Conservation (phyloP, 2,329 filamentous ascomycete genomes). For the Scolecobasidium constrictum region DNA sequence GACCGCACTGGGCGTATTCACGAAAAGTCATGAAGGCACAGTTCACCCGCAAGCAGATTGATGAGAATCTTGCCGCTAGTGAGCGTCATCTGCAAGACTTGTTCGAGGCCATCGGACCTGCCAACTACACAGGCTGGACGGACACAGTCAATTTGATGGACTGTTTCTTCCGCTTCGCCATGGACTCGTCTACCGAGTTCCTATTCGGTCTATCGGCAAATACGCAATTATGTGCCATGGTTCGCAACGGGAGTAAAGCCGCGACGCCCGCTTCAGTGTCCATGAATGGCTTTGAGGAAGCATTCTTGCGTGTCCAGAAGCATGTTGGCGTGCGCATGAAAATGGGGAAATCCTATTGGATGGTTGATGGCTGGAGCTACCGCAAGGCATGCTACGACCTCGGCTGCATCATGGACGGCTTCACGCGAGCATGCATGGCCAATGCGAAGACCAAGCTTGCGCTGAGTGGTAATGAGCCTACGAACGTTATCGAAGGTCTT, state of each 20-base stretch:
- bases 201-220: constrained; percentile 1
- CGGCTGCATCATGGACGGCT: neutral
- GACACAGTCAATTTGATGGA: neutral
- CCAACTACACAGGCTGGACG: neutral
- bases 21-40: neutral
- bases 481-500: constrained; percentile 38
- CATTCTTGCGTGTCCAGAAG: neutral
- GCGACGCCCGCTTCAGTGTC: neutral
- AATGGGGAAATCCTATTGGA: constrained; percentile 3
- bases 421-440: constrained; percentile 12
- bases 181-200: constrained; percentile 5
- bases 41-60: neutral
- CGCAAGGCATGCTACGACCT: neutral
- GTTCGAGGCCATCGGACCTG: neutral
- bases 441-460: constrained; percentile 23
- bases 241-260: neutral
- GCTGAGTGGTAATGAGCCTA: constrained; percentile 32
- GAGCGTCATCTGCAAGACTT: neutral
- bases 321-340: constrained; percentile 1
- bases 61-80: neutral
- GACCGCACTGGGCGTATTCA: neutral
- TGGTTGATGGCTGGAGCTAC: neutral
- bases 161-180: constrained; percentile 1
- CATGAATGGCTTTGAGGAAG: constrained; percentile 4
- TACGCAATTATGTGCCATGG: neutral